Base-by-base conservation (phyloP, 2,329 filamentous ascomycete genomes). In the Aaosphaeria pasadenensis region DNA sequence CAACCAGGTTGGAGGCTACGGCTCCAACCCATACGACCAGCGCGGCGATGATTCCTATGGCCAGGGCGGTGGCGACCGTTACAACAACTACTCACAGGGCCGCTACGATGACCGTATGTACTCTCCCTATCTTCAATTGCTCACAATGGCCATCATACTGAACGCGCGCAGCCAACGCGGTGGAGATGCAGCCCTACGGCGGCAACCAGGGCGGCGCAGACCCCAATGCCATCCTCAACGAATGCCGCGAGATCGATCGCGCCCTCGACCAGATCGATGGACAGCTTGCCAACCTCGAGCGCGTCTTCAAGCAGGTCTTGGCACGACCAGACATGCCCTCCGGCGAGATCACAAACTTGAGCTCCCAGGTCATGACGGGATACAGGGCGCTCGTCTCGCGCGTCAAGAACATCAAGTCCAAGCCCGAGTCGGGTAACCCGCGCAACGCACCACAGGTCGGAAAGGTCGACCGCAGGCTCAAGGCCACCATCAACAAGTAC, bases 381-480 rank as follows among this genome's bases (percentile, higher is more conserved):
- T 96, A 95, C 77, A 86, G 88, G 53, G 82, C 80, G 50, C 81
- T 97, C 48, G 89, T 87, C 48, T 84, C 87, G 45, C 86, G 88
- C 45, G 85, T 96, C 56, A 89, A 88, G 72, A 78, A 81, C 53
- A 81, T 96, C 74, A 96, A 96, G 79, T 85, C 85, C 57, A 86
- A 86, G 60, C 86, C 86, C 38, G 89, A 91, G 51, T 86, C 88
- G 29, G 82, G 83, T 50, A 83, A 83, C 54, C 77, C 85, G 40
- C 84, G 84, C 65, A 94, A 95, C 71, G 80, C 82, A 47, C 80
- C 86, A 32, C 91, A 96, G 71, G 87, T 96, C 55, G 86, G 87
- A 60, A 85, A 86, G 49, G 83, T 94, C 41, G 89, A 95, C 69
- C 82, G 87, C 45, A 82, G 86, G 48, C 79, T 96, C 58, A 91